These are phyloP conservation scores for Pichia scutulata DNA, from an alignment of 805 yeast genomes.

Conservation along the genomic window DNA sequence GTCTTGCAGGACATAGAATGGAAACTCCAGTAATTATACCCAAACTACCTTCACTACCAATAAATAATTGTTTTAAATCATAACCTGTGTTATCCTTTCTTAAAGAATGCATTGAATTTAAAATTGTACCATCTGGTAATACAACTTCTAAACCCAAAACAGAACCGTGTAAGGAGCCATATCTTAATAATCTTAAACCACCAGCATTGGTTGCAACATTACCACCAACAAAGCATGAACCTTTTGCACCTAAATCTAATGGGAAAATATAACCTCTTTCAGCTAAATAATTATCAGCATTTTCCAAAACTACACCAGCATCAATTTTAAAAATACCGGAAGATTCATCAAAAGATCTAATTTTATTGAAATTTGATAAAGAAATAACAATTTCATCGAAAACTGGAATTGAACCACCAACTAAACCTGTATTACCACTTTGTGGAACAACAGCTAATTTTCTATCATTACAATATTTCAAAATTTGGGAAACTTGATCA, in stretches of 20 bases:
- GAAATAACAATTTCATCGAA: constrained; percentile 84
- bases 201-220: constrained; percentile 95
- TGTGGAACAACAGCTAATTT: constrained; percentile 87
- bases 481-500: constrained; percentile 65
- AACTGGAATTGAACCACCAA: constrained; percentile 89
- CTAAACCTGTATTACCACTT: constrained; percentile 95
- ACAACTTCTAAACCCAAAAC: constrained; percentile 90
- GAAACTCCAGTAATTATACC: constrained; percentile 90
- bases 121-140: constrained; percentile 79
- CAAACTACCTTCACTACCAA: constrained; percentile 90
- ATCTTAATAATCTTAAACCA: constrained; percentile 78
- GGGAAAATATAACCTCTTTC: constrained; percentile 90
- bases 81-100: constrained; percentile 95
- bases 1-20: constrained; percentile 82
- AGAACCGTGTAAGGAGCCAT: constrained; percentile 88
- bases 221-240: constrained; percentile 94
- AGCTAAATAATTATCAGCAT: constrained; percentile 68
- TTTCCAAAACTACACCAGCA: constrained; percentile 84
- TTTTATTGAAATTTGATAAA: constrained; percentile 60
- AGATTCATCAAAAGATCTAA: constrained; percentile 72
- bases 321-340: constrained; percentile 85
- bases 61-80: constrained; percentile 84
- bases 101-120: constrained; percentile 73
- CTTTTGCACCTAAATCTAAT: constrained; percentile 91
- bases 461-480: constrained; percentile 72